Evolutionary conservation across 78 protist genomes (phyloP).

Genomic region (Dictyostelium firmibasis): DNA sequence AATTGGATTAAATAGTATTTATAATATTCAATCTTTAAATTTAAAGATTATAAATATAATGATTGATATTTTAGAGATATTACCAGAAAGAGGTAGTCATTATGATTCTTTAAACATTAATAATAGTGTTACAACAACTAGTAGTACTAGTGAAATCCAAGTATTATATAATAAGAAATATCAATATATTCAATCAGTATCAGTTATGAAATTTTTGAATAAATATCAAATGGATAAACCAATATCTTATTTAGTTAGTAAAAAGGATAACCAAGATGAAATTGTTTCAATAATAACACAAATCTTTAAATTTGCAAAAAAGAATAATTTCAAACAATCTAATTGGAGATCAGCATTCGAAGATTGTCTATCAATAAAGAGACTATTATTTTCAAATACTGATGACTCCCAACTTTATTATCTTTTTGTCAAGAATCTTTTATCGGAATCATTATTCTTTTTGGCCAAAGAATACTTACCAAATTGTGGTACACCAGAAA

Average conservation of each 20-base stretch:
- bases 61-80: neutral
- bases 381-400: neutral
- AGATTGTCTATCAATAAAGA: conserved; percentile 12
- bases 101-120: neutral
- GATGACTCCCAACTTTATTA: neutral
- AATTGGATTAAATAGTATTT: conserved; percentile 18
- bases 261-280: neutral
- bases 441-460: conserved; percentile 35
- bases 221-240: conserved; percentile 2
- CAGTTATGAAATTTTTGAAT: conserved; percentile 2
- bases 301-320: conserved; percentile 1
- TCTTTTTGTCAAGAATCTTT: conserved; percentile 5
- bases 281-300: neutral
- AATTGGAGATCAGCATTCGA: neutral
- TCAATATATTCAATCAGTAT: neutral
- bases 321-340: neutral
- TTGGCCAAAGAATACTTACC: conserved; percentile 25
- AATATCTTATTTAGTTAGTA: neutral
- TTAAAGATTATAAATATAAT: neutral
- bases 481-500: conserved; percentile 46
- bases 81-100: conserved; percentile 7
- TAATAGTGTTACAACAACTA: neutral
- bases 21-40: neutral
- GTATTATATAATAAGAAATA: neutral
- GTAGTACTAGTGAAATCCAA: neutral